Conservation (phyloP, 495 filamentous ascomycete species). For the Penicillium verhagenii region DNA sequence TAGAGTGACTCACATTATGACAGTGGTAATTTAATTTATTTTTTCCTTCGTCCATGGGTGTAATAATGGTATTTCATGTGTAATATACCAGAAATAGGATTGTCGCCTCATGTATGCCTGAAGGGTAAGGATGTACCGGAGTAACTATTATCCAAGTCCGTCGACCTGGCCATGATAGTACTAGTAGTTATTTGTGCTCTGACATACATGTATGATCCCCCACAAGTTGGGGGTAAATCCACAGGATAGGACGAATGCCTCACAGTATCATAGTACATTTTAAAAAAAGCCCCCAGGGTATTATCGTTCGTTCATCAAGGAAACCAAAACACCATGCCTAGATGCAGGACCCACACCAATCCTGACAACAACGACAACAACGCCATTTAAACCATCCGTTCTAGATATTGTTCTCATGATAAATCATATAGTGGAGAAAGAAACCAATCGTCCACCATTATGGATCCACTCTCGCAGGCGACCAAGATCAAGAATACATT, state of each 20-base stretch:
- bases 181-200: too few relatives aligned
- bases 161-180: too few relatives aligned
- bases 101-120: not conserved
- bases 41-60: not conserved
- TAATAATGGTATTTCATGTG: not conserved
- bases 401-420: not conserved
- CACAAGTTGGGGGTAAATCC: too few relatives aligned
- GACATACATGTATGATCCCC: too few relatives aligned
- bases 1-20: constrained; percentile 10
- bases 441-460: constrained; percentile 35
- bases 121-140: not conserved
- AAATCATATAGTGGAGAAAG: not conserved
- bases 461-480: constrained; percentile 53
- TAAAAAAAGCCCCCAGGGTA: too few relatives aligned
- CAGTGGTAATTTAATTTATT: not conserved
- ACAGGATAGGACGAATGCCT: too few relatives aligned
- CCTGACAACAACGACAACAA: too few relatives aligned
- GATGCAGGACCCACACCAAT: not conserved
- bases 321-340: not conserved
- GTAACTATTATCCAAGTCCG: not conserved
- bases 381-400: not conserved
- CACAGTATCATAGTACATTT: too few relatives aligned
- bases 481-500: constrained; percentile 58
- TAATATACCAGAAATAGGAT: not conserved
- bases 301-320: not conserved